phyloP scores from a whole-genome alignment of 106 monocot species.

The Alisma plantagoaquatica region DNA sequence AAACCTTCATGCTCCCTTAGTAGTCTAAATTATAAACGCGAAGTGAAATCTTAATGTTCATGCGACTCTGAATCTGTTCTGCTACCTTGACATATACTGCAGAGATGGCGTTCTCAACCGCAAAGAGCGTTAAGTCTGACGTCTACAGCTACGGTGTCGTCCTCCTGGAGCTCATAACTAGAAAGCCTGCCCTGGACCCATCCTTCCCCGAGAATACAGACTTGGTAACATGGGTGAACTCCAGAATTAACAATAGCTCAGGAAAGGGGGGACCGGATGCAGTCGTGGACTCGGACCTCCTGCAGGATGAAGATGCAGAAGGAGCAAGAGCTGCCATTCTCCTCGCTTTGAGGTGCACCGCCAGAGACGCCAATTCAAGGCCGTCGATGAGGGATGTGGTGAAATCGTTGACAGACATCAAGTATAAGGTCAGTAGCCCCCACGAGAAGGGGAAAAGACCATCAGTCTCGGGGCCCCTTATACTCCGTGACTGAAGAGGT shows the following conservation, averaged over 20 bases:
- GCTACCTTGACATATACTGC: too few species aligned
- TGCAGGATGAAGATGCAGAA: slow-evolving; percentile 34
- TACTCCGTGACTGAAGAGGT: too few species aligned
- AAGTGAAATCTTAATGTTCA: too few species aligned
- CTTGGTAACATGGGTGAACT: slow-evolving; percentile 49
- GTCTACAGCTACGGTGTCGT: slow-evolving; percentile 92
- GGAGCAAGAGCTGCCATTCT: slow-evolving; percentile 28
- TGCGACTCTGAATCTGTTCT: too few species aligned
- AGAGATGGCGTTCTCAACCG: slow-evolving; percentile 67
- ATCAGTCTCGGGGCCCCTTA: too few species aligned
- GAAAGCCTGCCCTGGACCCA: slow-evolving; percentile 43
- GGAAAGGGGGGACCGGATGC: slow-evolving; percentile 14
- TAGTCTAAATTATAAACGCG: too few species aligned
- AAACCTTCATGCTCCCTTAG: too few species aligned
- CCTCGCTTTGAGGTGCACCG: slow-evolving; percentile 51
- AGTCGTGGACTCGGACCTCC: slow-evolving; percentile 36
- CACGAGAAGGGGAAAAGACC: too few species aligned
- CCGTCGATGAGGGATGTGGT: slow-evolving; percentile 61
- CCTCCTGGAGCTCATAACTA: slow-evolving; percentile 69
- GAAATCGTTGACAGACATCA: slow-evolving; percentile 37
- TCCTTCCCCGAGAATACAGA: slow-evolving; percentile 44
- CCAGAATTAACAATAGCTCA: slow-evolving; percentile 28
- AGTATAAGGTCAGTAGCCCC: too few species aligned
- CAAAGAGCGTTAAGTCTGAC: slow-evolving; percentile 60
- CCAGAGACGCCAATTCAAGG: slow-evolving; percentile 26